Percentiles rank a stretch among this genome's conserved stretches.
These are phyloP conservation scores for Colletotrichum ledebouriae DNA, from an alignment of 2,329 filamentous ascomycete genomes.

Conservation along the genomic window DNA sequence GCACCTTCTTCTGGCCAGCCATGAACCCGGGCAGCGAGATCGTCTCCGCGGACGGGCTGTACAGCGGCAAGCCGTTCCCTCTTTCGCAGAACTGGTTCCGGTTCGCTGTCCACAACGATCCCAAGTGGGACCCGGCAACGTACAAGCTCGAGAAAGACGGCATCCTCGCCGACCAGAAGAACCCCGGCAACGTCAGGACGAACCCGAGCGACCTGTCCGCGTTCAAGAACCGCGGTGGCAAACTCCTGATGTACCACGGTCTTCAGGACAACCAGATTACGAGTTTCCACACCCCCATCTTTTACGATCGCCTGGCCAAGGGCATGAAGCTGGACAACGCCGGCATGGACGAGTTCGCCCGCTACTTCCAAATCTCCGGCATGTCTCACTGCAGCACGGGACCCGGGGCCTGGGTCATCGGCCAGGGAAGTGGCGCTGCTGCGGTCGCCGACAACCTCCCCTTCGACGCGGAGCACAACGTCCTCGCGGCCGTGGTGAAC, in stretches of 20 bases:
- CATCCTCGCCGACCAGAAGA: slow-evolving; percentile 46
- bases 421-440: slow-evolving; percentile 42
- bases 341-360: slow-evolving; percentile 62
- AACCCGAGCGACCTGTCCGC: slow-evolving; percentile 54
- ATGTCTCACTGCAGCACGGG: slow-evolving; percentile 66
- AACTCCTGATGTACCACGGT: slow-evolving; percentile 63
- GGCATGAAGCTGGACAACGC: slow-evolving; percentile 57
- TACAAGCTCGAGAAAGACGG: slow-evolving; percentile 54
- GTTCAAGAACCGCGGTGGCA: slow-evolving; percentile 58
- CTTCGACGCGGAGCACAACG: slow-evolving; percentile 56
- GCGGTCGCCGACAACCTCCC: slow-evolving; percentile 43
- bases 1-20: slow-evolving; percentile 56
- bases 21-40: slow-evolving; percentile 62
- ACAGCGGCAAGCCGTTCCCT: slow-evolving; percentile 49
- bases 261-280: slow-evolving; percentile 58
- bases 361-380: slow-evolving; percentile 66
- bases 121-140: slow-evolving; percentile 51
- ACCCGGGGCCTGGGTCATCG: slow-evolving; percentile 56
- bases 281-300: slow-evolving; percentile 59
- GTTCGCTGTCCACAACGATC: slow-evolving; percentile 57
- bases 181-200: slow-evolving; percentile 56
- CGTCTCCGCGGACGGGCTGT: slow-evolving; percentile 59
- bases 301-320: slow-evolving; percentile 61
- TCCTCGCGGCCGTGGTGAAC: slow-evolving; percentile 61
- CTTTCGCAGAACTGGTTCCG: slow-evolving; percentile 52